Evolutionary conservation across 306 rosid genomes (phyloP).

Genomic region (Vigna hirtella): DNA sequence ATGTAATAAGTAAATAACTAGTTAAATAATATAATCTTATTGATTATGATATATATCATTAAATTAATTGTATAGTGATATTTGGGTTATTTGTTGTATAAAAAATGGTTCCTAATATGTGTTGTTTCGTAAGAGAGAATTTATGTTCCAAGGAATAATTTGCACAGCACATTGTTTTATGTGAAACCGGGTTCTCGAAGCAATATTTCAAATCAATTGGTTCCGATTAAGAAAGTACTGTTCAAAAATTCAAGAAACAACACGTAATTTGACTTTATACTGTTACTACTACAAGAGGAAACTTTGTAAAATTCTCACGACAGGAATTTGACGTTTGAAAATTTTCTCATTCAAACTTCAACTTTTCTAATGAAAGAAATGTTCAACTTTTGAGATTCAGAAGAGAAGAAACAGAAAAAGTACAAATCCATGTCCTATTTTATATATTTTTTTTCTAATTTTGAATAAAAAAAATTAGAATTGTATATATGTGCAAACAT

Average conservation of each 20-base stretch:
- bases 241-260: background rate
- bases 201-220: conserved; percentile 28
- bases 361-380: background rate
- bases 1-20: too few relatives aligned
- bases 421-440: too few relatives aligned
- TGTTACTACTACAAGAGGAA: background rate
- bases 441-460: too few relatives aligned
- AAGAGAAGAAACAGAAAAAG: background rate
- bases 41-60: too few relatives aligned
- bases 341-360: conserved; percentile 20
- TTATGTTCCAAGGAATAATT: background rate
- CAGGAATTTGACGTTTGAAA: background rate
- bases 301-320: background rate
- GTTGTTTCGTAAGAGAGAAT: conserved; percentile 11
- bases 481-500: too few relatives aligned
- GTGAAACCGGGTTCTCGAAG: conserved; percentile 43
- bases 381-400: conserved; percentile 24
- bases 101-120: background rate
- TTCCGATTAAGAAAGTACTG: background rate
- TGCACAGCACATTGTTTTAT: conserved; percentile 41
- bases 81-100: background rate
- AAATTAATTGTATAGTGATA: background rate
- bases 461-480: too few relatives aligned
- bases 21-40: too few relatives aligned
- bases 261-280: background rate